Evolutionary conservation across 768 basidiomycete genomes (phyloP).

Genomic region (Clitopilus hobsonii): DNA sequence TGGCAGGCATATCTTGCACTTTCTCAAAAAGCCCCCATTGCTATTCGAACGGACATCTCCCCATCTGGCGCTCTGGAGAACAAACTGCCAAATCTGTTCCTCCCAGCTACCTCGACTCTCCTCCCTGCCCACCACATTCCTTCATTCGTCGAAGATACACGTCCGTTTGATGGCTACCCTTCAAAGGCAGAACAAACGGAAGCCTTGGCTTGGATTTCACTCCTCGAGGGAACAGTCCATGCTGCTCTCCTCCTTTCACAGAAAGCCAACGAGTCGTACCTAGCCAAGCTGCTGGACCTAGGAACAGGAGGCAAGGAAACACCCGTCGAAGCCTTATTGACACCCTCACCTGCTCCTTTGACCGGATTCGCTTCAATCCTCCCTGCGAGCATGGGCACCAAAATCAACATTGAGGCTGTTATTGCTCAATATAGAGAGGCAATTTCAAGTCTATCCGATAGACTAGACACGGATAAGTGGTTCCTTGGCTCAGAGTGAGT

Average conservation of each 20-base stretch:
- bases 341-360: constrained; percentile 64
- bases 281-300: constrained; percentile 38
- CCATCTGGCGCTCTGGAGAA: constrained; percentile 66
- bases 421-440: constrained; percentile 65
- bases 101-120: constrained; percentile 42
- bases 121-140: constrained; percentile 67
- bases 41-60: constrained; percentile 40
- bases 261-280: constrained; percentile 37
- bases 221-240: constrained; percentile 75
- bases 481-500: constrained; percentile 69
- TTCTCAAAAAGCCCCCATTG: constrained; percentile 11
- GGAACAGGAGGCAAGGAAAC: constrained; percentile 19
- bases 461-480: constrained; percentile 76
- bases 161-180: constrained; percentile 59
- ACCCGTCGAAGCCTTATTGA: constrained; percentile 46
- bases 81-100: constrained; percentile 66
- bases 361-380: constrained; percentile 64
- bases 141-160: constrained; percentile 53
- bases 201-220: constrained; percentile 76
- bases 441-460: constrained; percentile 66
- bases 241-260: constrained; percentile 64
- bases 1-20: constrained; percentile 85
- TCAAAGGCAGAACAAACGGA: constrained; percentile 60
- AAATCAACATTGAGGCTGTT: constrained; percentile 45
- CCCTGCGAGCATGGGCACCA: constrained; percentile 50